Evolutionary conservation across 176 grass and related monocot genomes (phyloP).

Genomic region (Puya raimondii): DNA sequence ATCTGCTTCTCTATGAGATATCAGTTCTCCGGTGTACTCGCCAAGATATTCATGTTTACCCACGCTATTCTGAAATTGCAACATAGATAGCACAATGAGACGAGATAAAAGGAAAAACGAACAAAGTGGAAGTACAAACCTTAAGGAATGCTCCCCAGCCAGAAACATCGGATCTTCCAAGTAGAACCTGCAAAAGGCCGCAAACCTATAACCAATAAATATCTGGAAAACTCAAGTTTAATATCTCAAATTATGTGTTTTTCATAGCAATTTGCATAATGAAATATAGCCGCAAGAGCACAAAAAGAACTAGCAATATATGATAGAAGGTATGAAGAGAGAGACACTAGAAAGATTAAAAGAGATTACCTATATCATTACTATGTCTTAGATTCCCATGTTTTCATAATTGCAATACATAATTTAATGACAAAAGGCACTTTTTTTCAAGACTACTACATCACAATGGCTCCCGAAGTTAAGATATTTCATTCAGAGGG

Average conservation of each 20-base stretch:
- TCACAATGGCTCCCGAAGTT: no score
- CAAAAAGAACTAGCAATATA: neutral
- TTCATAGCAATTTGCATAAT: neutral
- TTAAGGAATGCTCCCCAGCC: constrained; percentile 97
- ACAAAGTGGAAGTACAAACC: constrained; percentile 31
- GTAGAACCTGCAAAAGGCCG: constrained; percentile 52
- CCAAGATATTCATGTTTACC: constrained; percentile 95
- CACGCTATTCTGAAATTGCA: constrained; percentile 67
- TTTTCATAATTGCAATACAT: no score
- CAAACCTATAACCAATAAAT: constrained; percentile 1
- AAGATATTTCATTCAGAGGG: no score
- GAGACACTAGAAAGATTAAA: no score
- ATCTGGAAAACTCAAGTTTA: neutral
- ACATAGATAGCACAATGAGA: constrained; percentile 2
- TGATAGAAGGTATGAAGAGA: no score
- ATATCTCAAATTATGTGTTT: neutral
- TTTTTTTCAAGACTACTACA: no score
- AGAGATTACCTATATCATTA: no score
- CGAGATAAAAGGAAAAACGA: neutral
- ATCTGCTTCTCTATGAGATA: constrained; percentile 90
- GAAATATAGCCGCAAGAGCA: neutral
- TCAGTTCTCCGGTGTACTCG: constrained; percentile 94
- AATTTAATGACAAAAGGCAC: no score
- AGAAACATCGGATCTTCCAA: constrained; percentile 90
- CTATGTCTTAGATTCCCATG: no score